Percentiles rank a stretch among this genome's conserved stretches.
phyloP scores from a whole-genome alignment of 768 basidiomycete species.

The Mycena metata region DNA sequence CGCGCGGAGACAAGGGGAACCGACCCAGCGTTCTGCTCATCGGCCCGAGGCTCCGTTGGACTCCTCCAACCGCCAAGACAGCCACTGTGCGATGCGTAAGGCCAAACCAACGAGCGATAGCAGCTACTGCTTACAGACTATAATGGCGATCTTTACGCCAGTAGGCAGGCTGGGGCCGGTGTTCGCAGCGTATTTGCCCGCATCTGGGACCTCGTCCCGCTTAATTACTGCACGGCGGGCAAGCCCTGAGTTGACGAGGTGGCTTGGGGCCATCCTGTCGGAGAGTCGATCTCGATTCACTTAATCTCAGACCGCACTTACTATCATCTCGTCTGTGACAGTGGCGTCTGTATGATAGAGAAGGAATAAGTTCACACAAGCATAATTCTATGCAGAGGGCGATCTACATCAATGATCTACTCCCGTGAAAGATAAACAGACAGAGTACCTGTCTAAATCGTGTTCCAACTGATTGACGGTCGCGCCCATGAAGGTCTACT shows the following conservation, averaged over 20 bases:
- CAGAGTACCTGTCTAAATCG: no score
- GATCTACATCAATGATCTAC: no score
- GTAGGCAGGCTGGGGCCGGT: neutral
- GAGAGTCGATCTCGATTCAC: no score
- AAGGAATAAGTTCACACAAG: no score
- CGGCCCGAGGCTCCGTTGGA: slow-evolving; percentile 2
- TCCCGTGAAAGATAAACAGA: no score
- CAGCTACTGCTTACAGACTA: neutral
- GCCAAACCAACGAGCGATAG: neutral
- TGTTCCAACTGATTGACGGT: no score
- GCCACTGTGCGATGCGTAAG: neutral
- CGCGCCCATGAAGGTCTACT: no score
- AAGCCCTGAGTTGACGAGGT: neutral
- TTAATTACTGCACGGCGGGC: neutral
- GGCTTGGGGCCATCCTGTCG: neutral
- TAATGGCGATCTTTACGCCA: neutral
- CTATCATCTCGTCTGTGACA: no score
- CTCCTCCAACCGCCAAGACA: neutral
- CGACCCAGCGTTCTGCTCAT: slow-evolving; percentile 6
- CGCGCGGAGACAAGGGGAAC: slow-evolving; percentile 4
- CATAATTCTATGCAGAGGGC: no score
- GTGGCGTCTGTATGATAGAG: no score
- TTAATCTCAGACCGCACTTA: no score
- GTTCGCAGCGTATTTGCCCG: neutral
- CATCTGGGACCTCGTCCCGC: neutral